Evolutionary conservation across 345 rosid species (phyloP).

Genomic region (Linum tenue): DNA sequence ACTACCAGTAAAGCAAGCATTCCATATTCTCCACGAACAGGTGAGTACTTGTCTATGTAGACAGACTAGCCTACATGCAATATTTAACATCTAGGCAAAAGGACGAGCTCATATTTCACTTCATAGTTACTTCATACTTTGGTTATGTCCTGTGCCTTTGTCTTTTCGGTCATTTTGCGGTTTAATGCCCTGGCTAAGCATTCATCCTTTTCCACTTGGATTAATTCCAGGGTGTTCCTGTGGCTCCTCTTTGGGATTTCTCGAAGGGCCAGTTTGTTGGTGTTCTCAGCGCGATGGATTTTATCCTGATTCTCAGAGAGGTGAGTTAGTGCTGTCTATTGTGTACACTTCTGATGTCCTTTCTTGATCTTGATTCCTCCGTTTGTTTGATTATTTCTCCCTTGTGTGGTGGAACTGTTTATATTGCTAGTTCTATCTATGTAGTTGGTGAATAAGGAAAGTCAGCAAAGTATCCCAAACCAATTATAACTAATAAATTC

Average conservation of each 20-base stretch:
- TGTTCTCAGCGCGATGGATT: slow-evolving; percentile 69
- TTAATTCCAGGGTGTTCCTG: slow-evolving; percentile 54
- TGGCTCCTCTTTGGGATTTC: slow-evolving; percentile 84
- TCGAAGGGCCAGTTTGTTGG: slow-evolving; percentile 66
- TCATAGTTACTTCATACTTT: no score
- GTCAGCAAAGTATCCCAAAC: no score
- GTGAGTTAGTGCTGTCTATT: slow-evolving; percentile 16
- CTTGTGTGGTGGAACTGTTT: no score
- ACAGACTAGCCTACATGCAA: no score
- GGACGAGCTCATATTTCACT: no score
- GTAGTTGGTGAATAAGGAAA: no score
- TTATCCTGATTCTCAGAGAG: slow-evolving; percentile 75
- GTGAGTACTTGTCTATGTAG: slow-evolving; percentile 22
- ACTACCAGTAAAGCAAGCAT: slow-evolving; percentile 97
- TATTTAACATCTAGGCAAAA: no score
- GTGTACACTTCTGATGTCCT: not conserved
- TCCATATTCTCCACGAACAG: slow-evolving; percentile 93
- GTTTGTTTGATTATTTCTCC: not conserved
- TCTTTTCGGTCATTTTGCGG: not conserved
- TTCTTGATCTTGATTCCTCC: not conserved
- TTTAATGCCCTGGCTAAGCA: not conserved
- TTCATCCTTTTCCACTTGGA: not conserved
- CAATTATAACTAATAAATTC: no score
- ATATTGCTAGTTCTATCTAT: no score
- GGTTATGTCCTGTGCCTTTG: not conserved